A percentile compares a stretch with the other conserved stretches of the same genome.
Conservation (phyloP, 495 filamentous ascomycete species). For the Annulohypoxylon bovei region DNA sequence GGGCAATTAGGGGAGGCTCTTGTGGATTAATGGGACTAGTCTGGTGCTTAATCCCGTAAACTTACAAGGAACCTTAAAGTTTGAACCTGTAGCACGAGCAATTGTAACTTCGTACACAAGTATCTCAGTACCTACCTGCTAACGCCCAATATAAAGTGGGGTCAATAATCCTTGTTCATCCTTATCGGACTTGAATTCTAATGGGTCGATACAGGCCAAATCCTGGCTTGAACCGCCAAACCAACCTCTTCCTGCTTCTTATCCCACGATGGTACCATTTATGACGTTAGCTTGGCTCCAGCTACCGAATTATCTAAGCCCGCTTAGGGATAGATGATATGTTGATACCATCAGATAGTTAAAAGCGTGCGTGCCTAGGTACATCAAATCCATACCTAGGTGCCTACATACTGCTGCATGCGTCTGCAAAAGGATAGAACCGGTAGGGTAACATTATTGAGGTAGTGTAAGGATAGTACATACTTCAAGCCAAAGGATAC, state of each 20-base stretch:
- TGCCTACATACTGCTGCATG: slow-evolving; percentile 22
- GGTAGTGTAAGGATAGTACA: too few species aligned
- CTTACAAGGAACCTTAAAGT: not conserved
- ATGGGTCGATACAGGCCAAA: slow-evolving; percentile 20
- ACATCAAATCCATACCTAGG: slow-evolving; percentile 19
- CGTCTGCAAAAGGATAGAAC: slow-evolving; percentile 8
- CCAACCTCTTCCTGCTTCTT: slow-evolving; percentile 15
- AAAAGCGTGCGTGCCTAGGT: slow-evolving; percentile 5
- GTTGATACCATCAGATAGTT: slow-evolving; percentile 6
- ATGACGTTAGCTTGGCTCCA: slow-evolving; percentile 40
- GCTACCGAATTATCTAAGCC: slow-evolving; percentile 36
- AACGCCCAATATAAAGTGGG: slow-evolving; percentile 7
- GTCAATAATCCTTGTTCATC: not conserved
- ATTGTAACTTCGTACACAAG: not conserved
- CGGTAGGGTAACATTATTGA: slow-evolving; percentile 24
- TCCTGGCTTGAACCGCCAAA: slow-evolving; percentile 5
- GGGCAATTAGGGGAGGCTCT: slow-evolving; percentile 5
- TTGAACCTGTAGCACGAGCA: not conserved
- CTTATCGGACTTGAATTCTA: slow-evolving; percentile 37
- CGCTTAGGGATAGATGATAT: slow-evolving; percentile 13
- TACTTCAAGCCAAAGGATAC: slow-evolving; percentile 9
- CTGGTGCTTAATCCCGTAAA: slow-evolving; percentile 20
- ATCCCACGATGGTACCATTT: slow-evolving; percentile 26
- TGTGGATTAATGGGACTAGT: slow-evolving; percentile 1
- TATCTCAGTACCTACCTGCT: too few species aligned